phyloP scores from a whole-genome alignment of 371 early-diverging fungal genomes.

The Nematocida major region DNA sequence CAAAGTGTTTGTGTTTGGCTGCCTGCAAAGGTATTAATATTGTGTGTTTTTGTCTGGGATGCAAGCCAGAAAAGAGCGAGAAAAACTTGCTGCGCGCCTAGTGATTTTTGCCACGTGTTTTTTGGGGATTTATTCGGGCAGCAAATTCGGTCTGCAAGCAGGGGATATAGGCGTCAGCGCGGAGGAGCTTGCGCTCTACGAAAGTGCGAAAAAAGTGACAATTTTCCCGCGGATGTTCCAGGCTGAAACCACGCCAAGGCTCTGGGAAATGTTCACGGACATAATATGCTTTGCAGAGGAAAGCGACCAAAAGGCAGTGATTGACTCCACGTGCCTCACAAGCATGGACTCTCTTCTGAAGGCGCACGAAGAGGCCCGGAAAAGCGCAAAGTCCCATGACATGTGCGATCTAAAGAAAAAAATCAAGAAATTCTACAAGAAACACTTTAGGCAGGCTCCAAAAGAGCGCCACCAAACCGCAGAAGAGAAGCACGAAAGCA shows the following conservation, averaged over 20 bases:
- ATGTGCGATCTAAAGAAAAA: neutral
- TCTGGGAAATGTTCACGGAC: conserved; percentile 11
- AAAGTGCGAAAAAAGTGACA: neutral
- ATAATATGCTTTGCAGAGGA: neutral
- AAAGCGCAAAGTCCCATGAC: neutral
- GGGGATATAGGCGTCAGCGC: too few relatives aligned
- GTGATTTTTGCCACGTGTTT: too few relatives aligned
- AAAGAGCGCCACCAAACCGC: neutral
- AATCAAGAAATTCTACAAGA: neutral
- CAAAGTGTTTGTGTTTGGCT: too few relatives aligned
- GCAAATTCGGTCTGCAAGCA: too few relatives aligned
- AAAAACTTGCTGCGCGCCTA: too few relatives aligned
- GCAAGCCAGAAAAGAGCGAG: too few relatives aligned
- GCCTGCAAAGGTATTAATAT: too few relatives aligned
- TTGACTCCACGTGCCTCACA: neutral
- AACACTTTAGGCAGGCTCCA: neutral
- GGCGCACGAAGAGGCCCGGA: neutral
- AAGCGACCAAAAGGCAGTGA: conserved; percentile 14
- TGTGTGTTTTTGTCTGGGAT: too few relatives aligned
- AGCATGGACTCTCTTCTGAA: neutral
- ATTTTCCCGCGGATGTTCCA: neutral
- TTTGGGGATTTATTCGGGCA: too few relatives aligned
- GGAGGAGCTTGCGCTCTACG: neutral
- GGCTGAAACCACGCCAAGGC: neutral
- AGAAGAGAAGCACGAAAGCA: neutral